These are phyloP conservation scores for Sporormia fimetaria DNA, from an alignment of 495 filamentous ascomycete genomes.

Conservation along the genomic window DNA sequence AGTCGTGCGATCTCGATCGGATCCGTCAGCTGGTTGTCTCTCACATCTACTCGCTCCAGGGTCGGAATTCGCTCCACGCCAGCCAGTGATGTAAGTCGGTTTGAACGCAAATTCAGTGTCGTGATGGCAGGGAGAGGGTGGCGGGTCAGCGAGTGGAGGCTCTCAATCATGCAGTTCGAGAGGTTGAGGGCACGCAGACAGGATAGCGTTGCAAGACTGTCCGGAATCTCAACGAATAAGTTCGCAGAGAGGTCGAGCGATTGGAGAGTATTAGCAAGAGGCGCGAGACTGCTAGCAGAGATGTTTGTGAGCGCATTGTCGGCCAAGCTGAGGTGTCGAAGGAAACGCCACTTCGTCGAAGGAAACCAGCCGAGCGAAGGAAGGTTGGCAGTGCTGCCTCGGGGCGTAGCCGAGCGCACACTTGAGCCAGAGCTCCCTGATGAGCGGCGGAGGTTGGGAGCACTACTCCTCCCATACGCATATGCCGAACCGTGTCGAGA, in stretches of 20 bases:
- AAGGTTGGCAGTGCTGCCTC: conserved; percentile 63
- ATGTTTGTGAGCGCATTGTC: conserved; percentile 83
- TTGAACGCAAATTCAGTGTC: conserved; percentile 80
- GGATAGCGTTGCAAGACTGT: conserved; percentile 70
- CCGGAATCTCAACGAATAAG: conserved; percentile 80
- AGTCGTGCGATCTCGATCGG: conserved; percentile 83
- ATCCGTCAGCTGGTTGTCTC: conserved; percentile 84
- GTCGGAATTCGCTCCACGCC: conserved; percentile 83
- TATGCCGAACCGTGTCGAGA: conserved; percentile 56
- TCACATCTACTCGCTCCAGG: conserved; percentile 77
- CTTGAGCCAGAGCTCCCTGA: conserved; percentile 91
- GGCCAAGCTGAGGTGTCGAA: conserved; percentile 79
- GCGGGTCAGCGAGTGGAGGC: conserved; percentile 72
- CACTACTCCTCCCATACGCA: conserved; percentile 42
- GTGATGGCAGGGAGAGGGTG: conserved; percentile 89
- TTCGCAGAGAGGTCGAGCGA: conserved; percentile 89
- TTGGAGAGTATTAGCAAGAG: conserved; percentile 73
- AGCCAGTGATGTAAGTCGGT: conserved; percentile 77
- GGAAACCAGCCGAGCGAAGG: conserved; percentile 54
- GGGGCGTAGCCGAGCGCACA: conserved; percentile 55
- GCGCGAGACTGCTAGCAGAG: conserved; percentile 57
- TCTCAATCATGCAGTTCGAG: conserved; percentile 94
- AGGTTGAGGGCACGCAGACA: conserved; percentile 81
- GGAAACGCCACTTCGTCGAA: conserved; percentile 82
- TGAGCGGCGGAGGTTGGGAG: conserved; percentile 66